A percentile compares a stretch with the other conserved stretches of the same genome.
phyloP scores from a whole-genome alignment of 441 rosid species.

The Corymbia citriodora region DNA sequence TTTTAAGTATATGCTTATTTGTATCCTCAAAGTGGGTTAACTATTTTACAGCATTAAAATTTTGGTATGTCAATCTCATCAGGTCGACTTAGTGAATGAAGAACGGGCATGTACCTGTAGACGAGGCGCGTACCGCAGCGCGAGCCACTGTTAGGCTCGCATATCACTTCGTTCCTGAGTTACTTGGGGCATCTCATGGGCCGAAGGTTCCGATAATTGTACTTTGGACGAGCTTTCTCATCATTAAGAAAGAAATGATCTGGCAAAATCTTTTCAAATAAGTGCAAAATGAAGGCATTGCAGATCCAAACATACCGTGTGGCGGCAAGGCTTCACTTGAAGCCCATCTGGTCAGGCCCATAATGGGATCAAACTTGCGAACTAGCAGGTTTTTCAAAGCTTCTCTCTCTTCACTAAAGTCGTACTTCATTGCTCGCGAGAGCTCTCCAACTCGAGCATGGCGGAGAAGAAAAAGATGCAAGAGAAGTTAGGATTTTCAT shows the following conservation, averaged over 20 bases:
- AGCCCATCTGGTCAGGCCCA: neutral
- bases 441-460: constrained; percentile 10
- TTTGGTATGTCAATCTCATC: too few relatives aligned
- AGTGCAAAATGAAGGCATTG: neutral
- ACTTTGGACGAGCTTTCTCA: neutral
- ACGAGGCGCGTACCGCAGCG: fast-evolving
- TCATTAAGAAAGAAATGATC: neutral
- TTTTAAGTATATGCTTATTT: too few relatives aligned
- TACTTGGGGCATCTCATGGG: neutral
- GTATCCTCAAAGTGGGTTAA: too few relatives aligned
- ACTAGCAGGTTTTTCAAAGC: neutral
- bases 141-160: neutral
- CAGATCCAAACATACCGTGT: neutral
- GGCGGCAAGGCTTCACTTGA: neutral
- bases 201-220: neutral
- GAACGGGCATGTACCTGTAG: fast-evolving
- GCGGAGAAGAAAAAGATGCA: constrained; percentile 4
- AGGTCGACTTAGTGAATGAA: too few relatives aligned
- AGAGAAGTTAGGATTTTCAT: too few relatives aligned
- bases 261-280: neutral
- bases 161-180: neutral
- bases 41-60: too few relatives aligned
- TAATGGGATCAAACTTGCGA: neutral
- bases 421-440: neutral
- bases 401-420: neutral